These are phyloP conservation scores for Monosporascus sp. DNA, from an alignment of 2,329 filamentous ascomycete genomes.

Conservation along the genomic window DNA sequence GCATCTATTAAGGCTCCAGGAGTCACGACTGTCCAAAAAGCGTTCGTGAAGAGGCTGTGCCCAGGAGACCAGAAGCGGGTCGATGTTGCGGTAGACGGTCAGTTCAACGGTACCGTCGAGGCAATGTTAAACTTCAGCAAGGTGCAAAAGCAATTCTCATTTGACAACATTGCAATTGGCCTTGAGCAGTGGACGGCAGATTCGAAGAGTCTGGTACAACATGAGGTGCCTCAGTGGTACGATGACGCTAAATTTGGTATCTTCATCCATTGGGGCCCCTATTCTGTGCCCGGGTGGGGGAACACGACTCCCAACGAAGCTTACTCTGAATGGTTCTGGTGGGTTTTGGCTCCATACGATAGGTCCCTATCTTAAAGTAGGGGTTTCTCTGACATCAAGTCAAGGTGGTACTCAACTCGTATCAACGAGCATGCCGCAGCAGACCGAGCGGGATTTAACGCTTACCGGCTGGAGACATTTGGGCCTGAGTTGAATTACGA, in stretches of 20 bases:
- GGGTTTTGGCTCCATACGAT: conserved; percentile 15
- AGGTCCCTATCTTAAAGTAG: not conserved
- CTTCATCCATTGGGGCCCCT: conserved; percentile 56
- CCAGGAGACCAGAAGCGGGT: conserved; percentile 34
- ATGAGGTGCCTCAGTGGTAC: conserved; percentile 47
- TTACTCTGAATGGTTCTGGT: conserved; percentile 47
- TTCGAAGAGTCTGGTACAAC: conserved; percentile 28
- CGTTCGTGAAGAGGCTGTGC: conserved; percentile 31
- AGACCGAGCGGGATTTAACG: conserved; percentile 37
- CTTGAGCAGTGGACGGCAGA: conserved; percentile 30
- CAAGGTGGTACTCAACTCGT: conserved; percentile 28
- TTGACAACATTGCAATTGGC: conserved; percentile 24
- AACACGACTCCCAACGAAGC: conserved; percentile 33
- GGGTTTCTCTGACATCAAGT: not conserved
- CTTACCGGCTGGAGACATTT: conserved; percentile 45
- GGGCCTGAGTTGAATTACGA: conserved; percentile 49
- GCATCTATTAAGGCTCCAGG: conserved; percentile 6
- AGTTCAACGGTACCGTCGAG: conserved; percentile 14
- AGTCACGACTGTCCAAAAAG: conserved; percentile 1
- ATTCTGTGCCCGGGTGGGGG: conserved; percentile 47
- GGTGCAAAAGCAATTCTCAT: not conserved
- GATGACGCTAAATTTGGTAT: conserved; percentile 52
- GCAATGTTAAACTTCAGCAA: not conserved
- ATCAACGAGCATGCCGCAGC: conserved; percentile 34
- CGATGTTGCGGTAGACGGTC: conserved; percentile 26